Conservation (phyloP, 2,329 filamentous ascomycete genomes). For the Colletotrichum sp. region DNA sequence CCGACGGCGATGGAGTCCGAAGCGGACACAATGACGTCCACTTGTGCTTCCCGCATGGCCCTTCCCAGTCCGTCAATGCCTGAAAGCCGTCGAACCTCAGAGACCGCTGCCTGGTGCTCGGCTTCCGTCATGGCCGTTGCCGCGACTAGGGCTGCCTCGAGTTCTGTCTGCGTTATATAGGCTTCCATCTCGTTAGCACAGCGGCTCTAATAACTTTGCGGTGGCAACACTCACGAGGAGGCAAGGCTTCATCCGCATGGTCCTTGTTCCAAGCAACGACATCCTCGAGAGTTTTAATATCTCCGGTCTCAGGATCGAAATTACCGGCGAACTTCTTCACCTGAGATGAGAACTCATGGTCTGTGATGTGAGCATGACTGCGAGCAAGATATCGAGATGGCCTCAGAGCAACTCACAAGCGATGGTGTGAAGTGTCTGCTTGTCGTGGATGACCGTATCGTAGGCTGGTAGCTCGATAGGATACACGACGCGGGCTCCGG, state of each 20-base stretch:
- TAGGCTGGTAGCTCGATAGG: conserved; percentile 9
- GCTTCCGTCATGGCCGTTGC: background rate
- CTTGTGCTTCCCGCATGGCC: background rate
- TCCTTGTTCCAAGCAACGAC: conserved; percentile 28
- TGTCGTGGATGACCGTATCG: conserved; percentile 5
- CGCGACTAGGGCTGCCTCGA: background rate
- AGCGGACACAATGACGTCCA: conserved; percentile 24
- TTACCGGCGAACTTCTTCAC: background rate
- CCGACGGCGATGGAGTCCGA: conserved; percentile 24
- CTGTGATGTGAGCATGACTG: background rate
- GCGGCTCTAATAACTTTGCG: background rate
- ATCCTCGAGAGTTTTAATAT: conserved; percentile 21
- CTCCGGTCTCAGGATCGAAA: background rate
- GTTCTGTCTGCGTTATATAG: background rate
- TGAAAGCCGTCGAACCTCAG: background rate
- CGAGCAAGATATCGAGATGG: background rate
- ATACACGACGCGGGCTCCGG: conserved; percentile 20
- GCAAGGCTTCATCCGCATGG: conserved; percentile 21
- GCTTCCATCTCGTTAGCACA: background rate
- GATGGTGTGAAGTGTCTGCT: conserved; percentile 19
- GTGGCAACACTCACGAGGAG: conserved; percentile 21
- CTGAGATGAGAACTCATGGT: background rate
- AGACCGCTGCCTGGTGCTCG: background rate
- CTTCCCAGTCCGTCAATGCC: background rate
- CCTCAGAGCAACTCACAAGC: conserved; percentile 14